These are phyloP conservation scores for Cymbidium sinense DNA, from an alignment of 106 monocot genomes.

Conservation along the genomic window DNA sequence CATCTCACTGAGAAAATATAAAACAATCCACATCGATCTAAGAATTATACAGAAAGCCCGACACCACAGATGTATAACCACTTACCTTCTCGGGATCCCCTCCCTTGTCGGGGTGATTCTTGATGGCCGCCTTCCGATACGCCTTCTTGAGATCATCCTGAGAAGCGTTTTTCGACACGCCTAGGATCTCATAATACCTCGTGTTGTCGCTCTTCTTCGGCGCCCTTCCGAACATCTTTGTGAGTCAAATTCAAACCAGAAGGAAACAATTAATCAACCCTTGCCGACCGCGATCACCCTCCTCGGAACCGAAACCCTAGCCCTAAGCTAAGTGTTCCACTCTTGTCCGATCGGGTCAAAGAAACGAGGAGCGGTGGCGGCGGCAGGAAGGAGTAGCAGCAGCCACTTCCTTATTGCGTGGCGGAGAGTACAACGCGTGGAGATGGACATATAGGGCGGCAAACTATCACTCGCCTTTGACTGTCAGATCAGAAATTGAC, in stretches of 20 bases:
- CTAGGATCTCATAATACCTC: conserved; percentile 86
- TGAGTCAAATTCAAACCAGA: not conserved
- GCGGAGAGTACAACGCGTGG: not conserved
- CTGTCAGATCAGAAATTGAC: not conserved
- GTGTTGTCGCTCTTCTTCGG: conserved; percentile 81
- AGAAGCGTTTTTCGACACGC: conserved; percentile 76
- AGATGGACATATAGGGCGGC: not conserved
- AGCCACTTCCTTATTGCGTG: not conserved
- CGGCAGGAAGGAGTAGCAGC: not conserved
- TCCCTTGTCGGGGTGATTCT: conserved; percentile 97
- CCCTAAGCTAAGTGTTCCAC: not conserved
- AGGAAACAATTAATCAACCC: not conserved
- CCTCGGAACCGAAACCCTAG: not conserved
- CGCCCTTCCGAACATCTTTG: conserved; percentile 67
- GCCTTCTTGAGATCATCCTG: conserved; percentile 95
- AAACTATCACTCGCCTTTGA: not conserved
- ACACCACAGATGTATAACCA: not conserved
- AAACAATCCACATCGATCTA: not conserved
- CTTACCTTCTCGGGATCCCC: conserved; percentile 94
- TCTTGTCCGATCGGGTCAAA: not conserved
- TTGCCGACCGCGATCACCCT: not conserved
- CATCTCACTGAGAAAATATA: not conserved
- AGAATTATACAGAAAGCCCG: not conserved
- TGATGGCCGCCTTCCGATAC: conserved; percentile 93
- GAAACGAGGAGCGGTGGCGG: not conserved